Evolutionary conservation across 352 stramenopile species (phyloP), one percentile per base, ranked within the genome.

Genomic region (Phytopythium aichiense): DNA sequence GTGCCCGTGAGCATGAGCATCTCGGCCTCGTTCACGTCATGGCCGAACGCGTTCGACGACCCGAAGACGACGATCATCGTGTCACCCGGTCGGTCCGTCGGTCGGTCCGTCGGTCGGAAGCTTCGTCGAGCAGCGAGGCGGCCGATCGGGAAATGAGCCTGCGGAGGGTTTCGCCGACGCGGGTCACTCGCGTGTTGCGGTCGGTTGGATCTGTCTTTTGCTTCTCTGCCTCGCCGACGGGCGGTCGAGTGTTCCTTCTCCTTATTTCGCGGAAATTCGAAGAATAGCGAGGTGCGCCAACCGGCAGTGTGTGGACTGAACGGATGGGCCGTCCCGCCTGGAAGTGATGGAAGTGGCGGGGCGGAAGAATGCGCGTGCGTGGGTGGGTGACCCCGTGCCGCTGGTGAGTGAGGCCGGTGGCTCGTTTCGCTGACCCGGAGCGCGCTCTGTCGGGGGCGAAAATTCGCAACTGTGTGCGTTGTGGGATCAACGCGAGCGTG

Each of bases 11-110:
- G 69, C 53, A 88, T 58, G 66, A 89, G 74, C 77, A 87, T 87
- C 64, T 91, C 79, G 46, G 64, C 72, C 63, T 91, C 81, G 71
- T 71, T 84, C 58, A 91, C 67, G 68, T 89, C 81, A 58, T 70
- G 79, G 30, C 81, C 81, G 58, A 91, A 91, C 16, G 77, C 79
- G 68, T 89, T 91, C 38, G 77, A 81, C 66, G 77, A 88, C 59
- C 81, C 79, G 49, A 88, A 91, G 11, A 88, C 69, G 58, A 89
- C 75, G 40, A 89, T 81, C 79, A 90, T 90, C 54, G 28, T 31
- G 7, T 52, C 20, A n/a, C 22, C 15, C 28, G 25, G 49, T 23
- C 16, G 35, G 35, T 40, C 8, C 8, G 35, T 40, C 9, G 1
- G 35, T 40, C 35, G 2, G 35, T 40, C 35, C 2, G 35, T 40